Evolutionary conservation across 202 grass and related monocot genomes (phyloP), one percentile per base, ranked within the genome.

Genomic region (Digitaria exilis): DNA sequence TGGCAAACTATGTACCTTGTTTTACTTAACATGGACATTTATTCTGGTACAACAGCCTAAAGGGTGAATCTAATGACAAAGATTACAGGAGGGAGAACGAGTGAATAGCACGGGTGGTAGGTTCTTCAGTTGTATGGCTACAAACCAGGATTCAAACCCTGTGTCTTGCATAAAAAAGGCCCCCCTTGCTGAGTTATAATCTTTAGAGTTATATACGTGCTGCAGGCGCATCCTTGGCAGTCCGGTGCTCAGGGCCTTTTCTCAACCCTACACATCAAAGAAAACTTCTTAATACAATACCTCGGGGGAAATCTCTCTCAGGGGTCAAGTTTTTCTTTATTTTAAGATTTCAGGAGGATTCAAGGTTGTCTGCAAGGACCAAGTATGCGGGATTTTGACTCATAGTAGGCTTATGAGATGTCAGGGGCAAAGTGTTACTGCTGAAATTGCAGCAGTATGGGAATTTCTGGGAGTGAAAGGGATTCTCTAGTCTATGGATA

Each of bases 21-120:
- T 9, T 16, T 76, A 43, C 18, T 79, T 73, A 51, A 6, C 56
- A 24, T 79, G 14, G n/a, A 64, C 59, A 69, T 86, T 9, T 67
- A 7, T 67, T 86, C 2, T 35, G 29, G 28, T 21, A 15, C 69
- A 86, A 76, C 7, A 41, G 11, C 56, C 69, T 67, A 52, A 50
- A 50, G 26, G 1, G 19, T 73, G 67, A 16, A 7, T 6, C 15
- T 70, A 44, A 78, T 78, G 51, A 50, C 51, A 16, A 28, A 58
- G 37, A 61, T 70, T 70, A 41, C 37, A 39, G 37, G 37, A 39
- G 37, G 4, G 4, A 39, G 4, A 39, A 39, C 37, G 9, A 39
- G 37, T 7, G 37, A 39, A 39, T 39, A 39, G 37, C 9, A 39
- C 37, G 37, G 26, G 37, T 39, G 37, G 37, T 39, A 39, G 37